A percentile compares a stretch with the other conserved stretches of the same genome.
Conservation (phyloP, 306 rosid species). For the Cotoneaster glaucophyllus region DNA sequence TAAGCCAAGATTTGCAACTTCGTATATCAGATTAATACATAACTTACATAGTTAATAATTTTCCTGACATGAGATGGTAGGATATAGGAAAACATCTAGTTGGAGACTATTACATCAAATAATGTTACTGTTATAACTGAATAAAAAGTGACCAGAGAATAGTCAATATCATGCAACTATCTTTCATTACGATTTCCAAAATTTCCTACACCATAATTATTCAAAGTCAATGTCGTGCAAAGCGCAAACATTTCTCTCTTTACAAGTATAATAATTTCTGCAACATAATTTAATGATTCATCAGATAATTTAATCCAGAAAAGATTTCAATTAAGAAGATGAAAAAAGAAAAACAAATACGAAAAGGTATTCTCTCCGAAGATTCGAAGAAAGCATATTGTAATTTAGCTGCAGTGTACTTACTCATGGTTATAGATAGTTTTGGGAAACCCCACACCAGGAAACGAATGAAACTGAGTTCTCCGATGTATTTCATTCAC, state of each 20-base stretch:
- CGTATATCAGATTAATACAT: neutral
- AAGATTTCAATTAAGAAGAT: neutral
- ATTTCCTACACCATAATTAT: neutral
- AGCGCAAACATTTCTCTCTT: neutral
- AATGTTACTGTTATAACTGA: neutral
- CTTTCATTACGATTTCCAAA: neutral
- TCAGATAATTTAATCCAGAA: neutral
- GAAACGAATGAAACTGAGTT: conserved; percentile 56
- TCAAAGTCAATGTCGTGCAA: neutral
- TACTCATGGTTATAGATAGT: conserved; percentile 73
- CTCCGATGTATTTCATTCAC: conserved; percentile 70
- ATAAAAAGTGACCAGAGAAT: neutral
- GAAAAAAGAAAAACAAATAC: neutral
- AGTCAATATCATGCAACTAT: neutral
- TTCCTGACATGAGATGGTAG: neutral
- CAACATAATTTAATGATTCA: neutral
- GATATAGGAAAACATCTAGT: neutral
- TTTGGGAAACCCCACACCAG: conserved; percentile 55
- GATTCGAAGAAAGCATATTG: neutral
- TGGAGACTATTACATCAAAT: neutral
- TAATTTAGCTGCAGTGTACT: conserved; percentile 30
- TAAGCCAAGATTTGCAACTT: neutral
- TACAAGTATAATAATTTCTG: neutral
- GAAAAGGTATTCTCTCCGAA: neutral
- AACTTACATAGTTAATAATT: neutral